These are phyloP conservation scores for Aureobasidium sp. DNA, from an alignment of 2,329 filamentous ascomycete genomes.

Conservation along the genomic window DNA sequence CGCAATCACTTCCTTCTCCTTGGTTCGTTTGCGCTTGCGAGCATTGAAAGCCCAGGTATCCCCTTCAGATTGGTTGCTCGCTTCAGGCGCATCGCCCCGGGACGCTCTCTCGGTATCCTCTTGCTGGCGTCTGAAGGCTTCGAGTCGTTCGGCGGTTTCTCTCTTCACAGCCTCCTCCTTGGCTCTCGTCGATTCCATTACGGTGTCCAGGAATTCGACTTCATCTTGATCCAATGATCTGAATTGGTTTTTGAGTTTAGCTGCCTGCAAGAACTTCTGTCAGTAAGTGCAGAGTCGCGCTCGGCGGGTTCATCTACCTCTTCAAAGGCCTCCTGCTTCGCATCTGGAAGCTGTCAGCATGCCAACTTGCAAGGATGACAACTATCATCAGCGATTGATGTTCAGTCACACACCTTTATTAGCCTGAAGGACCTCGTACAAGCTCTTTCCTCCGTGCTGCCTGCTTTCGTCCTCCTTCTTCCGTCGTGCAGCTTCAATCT, in stretches of 20 bases:
- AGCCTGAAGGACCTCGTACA: constrained; percentile 69
- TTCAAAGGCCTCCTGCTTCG: constrained; percentile 76
- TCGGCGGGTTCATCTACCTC: constrained; percentile 41
- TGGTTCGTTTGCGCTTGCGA: constrained; percentile 45
- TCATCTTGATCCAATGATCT: constrained; percentile 71
- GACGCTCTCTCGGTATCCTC: constrained; percentile 49
- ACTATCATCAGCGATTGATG: constrained; percentile 3
- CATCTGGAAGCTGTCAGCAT: constrained; percentile 43
- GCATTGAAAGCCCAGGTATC: constrained; percentile 43
- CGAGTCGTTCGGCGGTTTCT: constrained; percentile 52
- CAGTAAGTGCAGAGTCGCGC: neutral
- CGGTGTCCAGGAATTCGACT: constrained; percentile 60
- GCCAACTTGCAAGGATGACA: neutral
- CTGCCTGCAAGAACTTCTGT: constrained; percentile 29
- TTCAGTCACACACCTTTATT: constrained; percentile 57
- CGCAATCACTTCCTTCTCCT: constrained; percentile 30
- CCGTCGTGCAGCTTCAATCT: constrained; percentile 53
- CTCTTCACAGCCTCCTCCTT: constrained; percentile 50
- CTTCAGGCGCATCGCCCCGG: constrained; percentile 27
- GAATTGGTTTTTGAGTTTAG: constrained; percentile 67
- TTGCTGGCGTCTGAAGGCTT: constrained; percentile 50
- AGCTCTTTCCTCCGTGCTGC: constrained; percentile 48
- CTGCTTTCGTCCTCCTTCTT: constrained; percentile 45
- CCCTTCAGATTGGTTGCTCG: constrained; percentile 26
- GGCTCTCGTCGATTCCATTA: constrained; percentile 48